Evolutionary conservation across 2,329 filamentous ascomycete genomes (phyloP), one percentile per base, ranked within the genome.

Genomic region (Cytospora piceicola): DNA sequence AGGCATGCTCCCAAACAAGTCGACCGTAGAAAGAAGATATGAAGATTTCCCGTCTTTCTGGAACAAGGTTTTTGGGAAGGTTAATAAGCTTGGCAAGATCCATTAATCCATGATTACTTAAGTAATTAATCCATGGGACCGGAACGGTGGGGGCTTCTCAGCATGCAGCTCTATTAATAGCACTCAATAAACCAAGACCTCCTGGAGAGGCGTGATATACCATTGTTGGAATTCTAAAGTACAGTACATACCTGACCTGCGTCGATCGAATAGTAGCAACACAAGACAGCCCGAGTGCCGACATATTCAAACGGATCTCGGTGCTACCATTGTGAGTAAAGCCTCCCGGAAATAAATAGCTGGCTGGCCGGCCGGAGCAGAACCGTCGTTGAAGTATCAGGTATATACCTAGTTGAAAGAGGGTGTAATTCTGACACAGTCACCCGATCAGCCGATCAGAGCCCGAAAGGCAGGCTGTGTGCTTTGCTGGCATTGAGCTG

Each of bases 351-450:
- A n/a, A n/a, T 14, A 7, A n/a, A n/a, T 14, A 46, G 42, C 20
- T 46, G 20, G 1, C 42, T n/a, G 42, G n/a, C 7, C 20, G 42
- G 20, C 42, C 42, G n/a, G 42, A n/a, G 42, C 34, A 36, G 34
- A 36, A 36, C 12, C 34, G 14, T 36, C 34, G 34, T 36, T 9
- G 2, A 14, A 36, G 12, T 36, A 6, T n/a, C 1, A n/a, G n/a
- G n/a, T n/a, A n/a, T n/a, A n/a, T n/a, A n/a, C n/a, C n/a, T n/a
- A 42, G 17, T 42, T 15, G 49, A 34, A 54, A 27, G 51, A 61
- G 59, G 59, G 39, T 20, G 39, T 42, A 9, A 9, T 4, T 29
- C 27, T 5, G 27, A 29, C 27, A 36, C 34, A 36, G 39, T 20
- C 2, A 42, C 20, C 9, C 6, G 17, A 7, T 15, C 20, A 15